Evolutionary conservation across 768 basidiomycete genomes (phyloP).

Genomic region (Kwoniella heveanensis): DNA sequence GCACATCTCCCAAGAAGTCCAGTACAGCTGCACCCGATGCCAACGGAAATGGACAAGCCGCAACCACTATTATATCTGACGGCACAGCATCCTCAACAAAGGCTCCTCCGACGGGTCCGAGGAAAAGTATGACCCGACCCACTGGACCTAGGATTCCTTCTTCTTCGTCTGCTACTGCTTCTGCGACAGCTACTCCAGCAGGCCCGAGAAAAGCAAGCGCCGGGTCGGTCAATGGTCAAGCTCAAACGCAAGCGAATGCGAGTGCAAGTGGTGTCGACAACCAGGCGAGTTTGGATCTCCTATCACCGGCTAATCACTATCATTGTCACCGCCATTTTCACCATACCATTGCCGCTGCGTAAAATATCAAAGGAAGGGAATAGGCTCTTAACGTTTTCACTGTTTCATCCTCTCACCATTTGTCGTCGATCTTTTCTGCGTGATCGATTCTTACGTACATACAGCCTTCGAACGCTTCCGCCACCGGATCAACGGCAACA

Average conservation of each 20-base stretch:
- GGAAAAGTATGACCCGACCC: constrained; percentile 2
- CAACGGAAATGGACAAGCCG: background rate
- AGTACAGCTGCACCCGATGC: background rate
- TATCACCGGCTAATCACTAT: background rate
- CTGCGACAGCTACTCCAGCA: background rate
- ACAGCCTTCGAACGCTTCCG: background rate
- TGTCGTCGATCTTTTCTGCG: background rate
- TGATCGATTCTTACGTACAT: background rate
- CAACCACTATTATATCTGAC: too few species aligned
- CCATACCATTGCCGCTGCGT: background rate
- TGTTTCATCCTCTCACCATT: background rate
- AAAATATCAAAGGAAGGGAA: background rate
- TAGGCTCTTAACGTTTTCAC: background rate
- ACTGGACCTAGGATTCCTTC: background rate
- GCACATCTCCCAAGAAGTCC: background rate
- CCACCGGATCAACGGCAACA: background rate
- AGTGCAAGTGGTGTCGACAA: background rate
- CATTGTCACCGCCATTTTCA: background rate
- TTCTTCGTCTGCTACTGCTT: background rate
- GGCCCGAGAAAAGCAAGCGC: background rate
- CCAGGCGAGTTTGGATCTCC: constrained; percentile 20
- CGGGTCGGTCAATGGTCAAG: constrained; percentile 4
- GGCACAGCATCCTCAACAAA: background rate
- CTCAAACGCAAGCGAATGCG: background rate
- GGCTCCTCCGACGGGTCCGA: constrained; percentile 21